Evolutionary conservation across 345 rosid genomes (phyloP), one percentile per base, ranked within the genome.

Genomic region (Reutealis trisperma): DNA sequence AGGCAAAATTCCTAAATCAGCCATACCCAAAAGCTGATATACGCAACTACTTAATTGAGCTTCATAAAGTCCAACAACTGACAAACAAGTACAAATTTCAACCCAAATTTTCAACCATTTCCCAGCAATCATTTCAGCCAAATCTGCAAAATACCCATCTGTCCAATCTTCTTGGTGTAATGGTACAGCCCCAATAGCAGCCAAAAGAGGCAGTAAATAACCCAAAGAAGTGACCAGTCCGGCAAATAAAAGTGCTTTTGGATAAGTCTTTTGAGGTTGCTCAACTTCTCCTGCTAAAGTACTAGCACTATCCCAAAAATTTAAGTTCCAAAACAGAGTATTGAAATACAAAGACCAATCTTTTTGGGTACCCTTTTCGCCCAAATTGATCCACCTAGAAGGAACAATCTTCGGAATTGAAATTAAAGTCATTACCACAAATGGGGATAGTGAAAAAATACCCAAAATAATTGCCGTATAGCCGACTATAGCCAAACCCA

Each of bases 251-350:
- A 81, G 84, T 12, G 84, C 84, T 30, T 24, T 62, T 27, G 81
- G 84, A 61, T 42, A 81, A 8, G 67, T 73, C 14, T 27, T 77
- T 52, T 72, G 81, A 21, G 84, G 84, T 5, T 73, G 11, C 4
- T 81, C 78, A 61, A 81, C 84, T 74, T 81, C 84, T 21, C 75
- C 84, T 4, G 84, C 84, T 22, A 77, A 32, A 68, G 81, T 81
- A 69, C 81, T 81, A 12, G 70, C 77, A 25, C 45, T 73, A 70
- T 81, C 84, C 84, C 78, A 81, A 15, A 81, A 81, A 69, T 81
- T 81, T 47, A 81, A 57, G 60, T 77, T 81, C 84, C 80, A 81
- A 69, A 77, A 81, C 25, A 81, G 52, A 2, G 78, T 77, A 22
- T 81, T 81, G 30, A 81, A 62, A 27, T 77, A 81, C 70, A 81